Base-by-base conservation (phyloP, 768 basidiomycete genomes). In the Dacryopinax spathularia region DNA sequence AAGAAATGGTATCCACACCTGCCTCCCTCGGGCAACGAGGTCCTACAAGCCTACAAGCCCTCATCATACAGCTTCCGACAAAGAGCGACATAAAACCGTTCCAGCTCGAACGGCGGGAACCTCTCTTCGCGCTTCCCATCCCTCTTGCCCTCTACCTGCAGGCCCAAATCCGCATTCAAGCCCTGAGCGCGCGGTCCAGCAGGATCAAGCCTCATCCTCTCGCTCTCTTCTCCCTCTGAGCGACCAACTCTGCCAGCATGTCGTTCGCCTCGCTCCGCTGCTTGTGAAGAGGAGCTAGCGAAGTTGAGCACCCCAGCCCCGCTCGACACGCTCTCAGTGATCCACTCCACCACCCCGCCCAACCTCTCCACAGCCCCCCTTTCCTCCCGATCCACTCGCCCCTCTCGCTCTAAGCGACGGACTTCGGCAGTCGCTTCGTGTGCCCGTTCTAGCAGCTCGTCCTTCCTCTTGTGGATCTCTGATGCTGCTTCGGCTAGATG, bases 51-150 rank as follows among this genome's bases (percentile, higher is more conserved):
- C 69, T 75, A 96, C 70, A 93, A 74, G 12, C 95, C 95, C 71
- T 96, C 91, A 64, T 97, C 89, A 68, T 93, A 91, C 75, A 99
- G 74, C 76, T 91, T 95, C 73, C 88, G 82, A 67, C 88, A 83
- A 44, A 98, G 73, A 5, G 93, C 89, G 34, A 96, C 80, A 73
- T 95, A 95, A 74, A 99, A 90, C 69, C 85, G 77, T 72, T 94
- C 92, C 70, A 97, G 74, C 71, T 92, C 89, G 69, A 82, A 81
- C 75, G 87, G 87, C 63, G 80, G 48, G 48, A 56, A 31, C 48
- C 29, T 13, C n/a, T 29, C 25, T 56, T 29, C 48, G 6, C 29
- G 25, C 48, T 20, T 56, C 43, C n/a, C 22, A 7, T 44, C 25
- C 13, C n/a, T 9, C 43, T 44, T 22, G 9, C 9, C 43, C 43